These are phyloP conservation scores for Colletotrichum destructivum DNA, from an alignment of 2,329 filamentous ascomycete genomes.

Conservation along the genomic window DNA sequence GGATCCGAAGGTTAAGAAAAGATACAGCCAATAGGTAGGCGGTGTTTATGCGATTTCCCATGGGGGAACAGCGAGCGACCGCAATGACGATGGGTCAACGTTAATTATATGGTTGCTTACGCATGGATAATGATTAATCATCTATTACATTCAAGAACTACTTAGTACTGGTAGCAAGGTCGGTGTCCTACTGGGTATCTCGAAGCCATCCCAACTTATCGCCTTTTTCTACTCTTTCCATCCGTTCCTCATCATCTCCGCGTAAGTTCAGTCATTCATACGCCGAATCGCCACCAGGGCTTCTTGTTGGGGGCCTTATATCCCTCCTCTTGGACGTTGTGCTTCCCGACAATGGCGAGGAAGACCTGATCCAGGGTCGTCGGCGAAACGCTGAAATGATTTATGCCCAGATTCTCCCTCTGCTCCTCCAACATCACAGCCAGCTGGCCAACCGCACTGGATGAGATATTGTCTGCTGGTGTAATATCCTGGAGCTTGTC, in stretches of 20 bases:
- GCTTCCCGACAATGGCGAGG: slow-evolving; percentile 84
- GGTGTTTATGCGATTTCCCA: not conserved
- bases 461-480: slow-evolving; percentile 49
- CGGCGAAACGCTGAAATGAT: slow-evolving; percentile 89
- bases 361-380: slow-evolving; percentile 95
- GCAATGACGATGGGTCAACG: not conserved
- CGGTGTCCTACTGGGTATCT: slow-evolving; percentile 8
- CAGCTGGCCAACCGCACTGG: slow-evolving; percentile 75
- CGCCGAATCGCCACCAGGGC: slow-evolving; percentile 37
- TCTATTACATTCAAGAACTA: not conserved
- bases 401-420: slow-evolving; percentile 78
- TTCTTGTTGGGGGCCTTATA: slow-evolving; percentile 57
- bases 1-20: too few relatives aligned
- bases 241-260: not conserved
- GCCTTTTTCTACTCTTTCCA: not conserved
- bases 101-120: too few relatives aligned
- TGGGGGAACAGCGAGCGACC: not conserved
- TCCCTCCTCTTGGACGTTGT: slow-evolving; percentile 84
- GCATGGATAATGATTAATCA: not conserved
- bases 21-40: too few relatives aligned
- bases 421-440: slow-evolving; percentile 82
- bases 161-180: not conserved
- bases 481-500: slow-evolving; percentile 44
- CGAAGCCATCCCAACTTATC: not conserved
- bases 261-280: not conserved